These are phyloP conservation scores for Cucurbita argyrosperma DNA, from an alignment of 306 rosid species.

Conservation along the genomic window DNA sequence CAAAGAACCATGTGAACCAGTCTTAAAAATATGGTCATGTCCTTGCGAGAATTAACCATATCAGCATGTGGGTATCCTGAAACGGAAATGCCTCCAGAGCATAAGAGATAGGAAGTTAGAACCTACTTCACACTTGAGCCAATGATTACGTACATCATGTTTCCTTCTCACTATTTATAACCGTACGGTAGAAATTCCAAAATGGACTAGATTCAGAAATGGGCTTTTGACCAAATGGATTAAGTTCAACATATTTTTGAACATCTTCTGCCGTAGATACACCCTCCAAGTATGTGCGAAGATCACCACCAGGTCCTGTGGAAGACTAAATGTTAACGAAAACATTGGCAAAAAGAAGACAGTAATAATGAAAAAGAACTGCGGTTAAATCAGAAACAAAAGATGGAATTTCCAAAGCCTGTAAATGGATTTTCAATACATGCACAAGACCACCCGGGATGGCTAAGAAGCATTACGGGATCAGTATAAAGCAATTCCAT, in stretches of 20 bases:
- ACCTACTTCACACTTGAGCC: neutral
- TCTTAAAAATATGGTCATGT: neutral
- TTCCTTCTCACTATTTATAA: neutral
- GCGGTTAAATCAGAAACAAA: neutral
- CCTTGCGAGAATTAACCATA: neutral
- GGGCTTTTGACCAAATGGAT: slow-evolving; percentile 69
- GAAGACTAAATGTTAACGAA: neutral
- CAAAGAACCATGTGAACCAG: neutral
- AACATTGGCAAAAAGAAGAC: neutral
- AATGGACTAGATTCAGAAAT: slow-evolving; percentile 36
- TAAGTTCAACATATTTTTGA: slow-evolving; percentile 35
- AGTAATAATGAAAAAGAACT: neutral
- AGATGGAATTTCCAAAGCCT: neutral
- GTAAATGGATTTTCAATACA: neutral
- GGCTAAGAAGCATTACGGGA: neutral
- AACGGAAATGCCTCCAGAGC: neutral
- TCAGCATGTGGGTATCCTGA: neutral
- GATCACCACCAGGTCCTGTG: slow-evolving; percentile 69
- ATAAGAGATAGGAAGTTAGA: neutral
- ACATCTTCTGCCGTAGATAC: slow-evolving; percentile 44
- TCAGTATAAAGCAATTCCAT: neutral
- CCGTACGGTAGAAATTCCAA: slow-evolving; percentile 41
- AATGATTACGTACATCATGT: neutral
- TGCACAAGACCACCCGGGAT: neutral
- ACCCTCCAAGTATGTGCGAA: slow-evolving; percentile 50